Evolutionary conservation across 2,329 filamentous ascomycete species (phyloP).

Genomic region (Amphichorda felina): DNA sequence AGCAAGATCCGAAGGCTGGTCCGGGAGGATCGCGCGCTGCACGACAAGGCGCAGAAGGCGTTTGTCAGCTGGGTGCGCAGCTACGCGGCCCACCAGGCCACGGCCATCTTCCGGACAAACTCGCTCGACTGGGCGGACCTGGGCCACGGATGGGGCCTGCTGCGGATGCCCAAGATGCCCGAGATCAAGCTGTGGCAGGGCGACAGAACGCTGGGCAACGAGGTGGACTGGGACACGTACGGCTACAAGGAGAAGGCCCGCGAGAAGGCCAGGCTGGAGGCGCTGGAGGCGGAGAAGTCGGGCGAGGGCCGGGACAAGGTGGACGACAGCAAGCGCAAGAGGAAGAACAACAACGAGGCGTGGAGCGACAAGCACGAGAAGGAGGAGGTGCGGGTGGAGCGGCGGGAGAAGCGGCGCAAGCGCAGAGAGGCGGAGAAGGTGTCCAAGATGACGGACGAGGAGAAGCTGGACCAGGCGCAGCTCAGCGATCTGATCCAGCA

Average conservation of each 20-base stretch:
- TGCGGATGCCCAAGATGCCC: conserved; percentile 87
- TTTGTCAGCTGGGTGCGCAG: conserved; percentile 91
- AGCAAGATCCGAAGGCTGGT: conserved; percentile 50
- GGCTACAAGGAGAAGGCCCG: conserved; percentile 61
- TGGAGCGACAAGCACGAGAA: conserved; percentile 63
- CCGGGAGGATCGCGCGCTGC: conserved; percentile 40
- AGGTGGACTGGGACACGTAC: conserved; percentile 56
- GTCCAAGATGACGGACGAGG: conserved; percentile 57
- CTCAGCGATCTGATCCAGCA: conserved; percentile 52
- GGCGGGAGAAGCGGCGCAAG: conserved; percentile 52
- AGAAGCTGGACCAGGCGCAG: conserved; percentile 50
- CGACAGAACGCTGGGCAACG: conserved; percentile 49
- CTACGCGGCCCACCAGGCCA: conserved; percentile 83
- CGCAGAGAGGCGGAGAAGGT: conserved; percentile 51
- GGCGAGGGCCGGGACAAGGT: conserved; percentile 9
- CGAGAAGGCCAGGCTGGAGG: conserved; percentile 51
- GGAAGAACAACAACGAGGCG: conserved; percentile 53
- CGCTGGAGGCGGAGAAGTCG: conserved; percentile 36
- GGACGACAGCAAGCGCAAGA: conserved; percentile 16
- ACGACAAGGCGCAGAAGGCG: conserved; percentile 81
- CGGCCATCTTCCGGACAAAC: conserved; percentile 74
- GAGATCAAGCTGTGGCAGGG: conserved; percentile 67
- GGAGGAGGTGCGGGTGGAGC: conserved; percentile 48
- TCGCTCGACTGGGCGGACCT: conserved; percentile 81
- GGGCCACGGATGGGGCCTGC: conserved; percentile 72